Percentiles rank a stretch among this genome's conserved stretches.
Evolutionary conservation across 2,329 filamentous ascomycete species (phyloP).

Genomic region (Trichoderma gracile): DNA sequence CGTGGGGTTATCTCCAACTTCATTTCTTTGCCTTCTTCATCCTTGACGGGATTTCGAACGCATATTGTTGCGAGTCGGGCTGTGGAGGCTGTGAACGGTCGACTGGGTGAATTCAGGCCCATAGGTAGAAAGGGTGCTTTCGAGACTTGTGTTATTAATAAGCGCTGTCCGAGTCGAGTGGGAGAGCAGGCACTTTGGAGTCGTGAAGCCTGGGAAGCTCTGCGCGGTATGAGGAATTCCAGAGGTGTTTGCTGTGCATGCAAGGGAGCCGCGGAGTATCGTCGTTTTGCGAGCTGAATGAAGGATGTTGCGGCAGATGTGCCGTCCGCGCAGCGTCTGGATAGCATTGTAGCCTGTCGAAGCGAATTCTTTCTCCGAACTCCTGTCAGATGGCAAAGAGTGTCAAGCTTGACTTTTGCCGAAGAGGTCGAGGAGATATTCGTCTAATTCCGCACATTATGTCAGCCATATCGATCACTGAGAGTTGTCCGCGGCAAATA

Average conservation of each 20-base stretch:
- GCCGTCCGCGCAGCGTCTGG: conserved; percentile 43
- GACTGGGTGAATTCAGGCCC: conserved; percentile 18
- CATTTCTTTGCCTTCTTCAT: conserved; percentile 85
- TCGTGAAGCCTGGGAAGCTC: conserved; percentile 27
- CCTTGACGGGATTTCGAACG: conserved; percentile 70
- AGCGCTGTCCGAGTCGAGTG: neutral
- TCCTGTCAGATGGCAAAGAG: conserved; percentile 23
- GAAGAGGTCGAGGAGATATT: conserved; percentile 9
- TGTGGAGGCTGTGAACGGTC: conserved; percentile 44
- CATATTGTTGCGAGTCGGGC: conserved; percentile 48
- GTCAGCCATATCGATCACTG: conserved; percentile 7
- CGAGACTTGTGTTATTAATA: neutral
- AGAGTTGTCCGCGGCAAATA: neutral
- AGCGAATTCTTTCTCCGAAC: neutral
- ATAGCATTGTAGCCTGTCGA: conserved; percentile 35
- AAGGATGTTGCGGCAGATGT: conserved; percentile 44
- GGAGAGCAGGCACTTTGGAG: neutral
- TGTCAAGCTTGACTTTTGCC: conserved; percentile 7
- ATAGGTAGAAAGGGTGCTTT: neutral
- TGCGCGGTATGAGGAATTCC: conserved; percentile 45
- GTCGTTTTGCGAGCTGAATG: conserved; percentile 44
- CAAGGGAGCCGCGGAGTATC: conserved; percentile 34
- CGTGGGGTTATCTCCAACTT: conserved; percentile 78
- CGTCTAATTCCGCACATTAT: conserved; percentile 23
- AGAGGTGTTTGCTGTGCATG: conserved; percentile 35